Evolutionary conservation across 306 rosid species (phyloP), one percentile per base, ranked within the genome.

Genomic region (Cyamopsis tetragonoloba): DNA sequence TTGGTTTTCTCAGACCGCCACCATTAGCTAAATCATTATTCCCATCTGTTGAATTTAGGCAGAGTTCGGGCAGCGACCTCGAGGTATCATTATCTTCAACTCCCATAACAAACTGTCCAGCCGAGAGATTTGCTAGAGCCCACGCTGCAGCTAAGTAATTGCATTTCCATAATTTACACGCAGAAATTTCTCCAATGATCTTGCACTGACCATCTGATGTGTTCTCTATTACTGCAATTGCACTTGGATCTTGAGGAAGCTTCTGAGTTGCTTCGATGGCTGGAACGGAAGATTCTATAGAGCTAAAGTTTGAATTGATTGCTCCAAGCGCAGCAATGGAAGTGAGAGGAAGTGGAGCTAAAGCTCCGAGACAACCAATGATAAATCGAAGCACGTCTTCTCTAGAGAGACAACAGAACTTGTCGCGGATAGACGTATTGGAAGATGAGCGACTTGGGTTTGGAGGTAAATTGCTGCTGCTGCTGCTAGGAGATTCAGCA

Each of bases 101-200:
- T 68, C 99, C 99, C 99, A 90, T 90, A 26, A 95, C 99, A 66
- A 95, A 90, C 78, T 95, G 97, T 22, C 95, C 99, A 1, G 96
- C 91, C 1, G 96, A 83, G 72, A 90, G 86, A 78, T 90, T 90
- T 34, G 95, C 89, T 38, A 95, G 68, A 22, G 96, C 99, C 99
- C 99, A 90, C 6, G 97, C 97, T 23, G 96, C 99, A 0, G 79
- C 82, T 58, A 86, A 72, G 82, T 86, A 88, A 77, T 88, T 95
- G 26, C 99, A 95, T 86, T 90, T 88, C 99, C 99, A 95, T 68
- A 95, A 82, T 68, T 82, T 93, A 48, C 86, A 86, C 24, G 96
- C 91, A 22, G 99, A 93, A 63, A 93, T 90, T 77, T 93, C 99
- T 60, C 99, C 99, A 0, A 90, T 82, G 67, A 93, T 93, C 85